Percentiles rank a stretch among this genome's conserved stretches.
Evolutionary conservation across 805 yeast species (phyloP).

Genomic region (Metschnikowia borealis): DNA sequence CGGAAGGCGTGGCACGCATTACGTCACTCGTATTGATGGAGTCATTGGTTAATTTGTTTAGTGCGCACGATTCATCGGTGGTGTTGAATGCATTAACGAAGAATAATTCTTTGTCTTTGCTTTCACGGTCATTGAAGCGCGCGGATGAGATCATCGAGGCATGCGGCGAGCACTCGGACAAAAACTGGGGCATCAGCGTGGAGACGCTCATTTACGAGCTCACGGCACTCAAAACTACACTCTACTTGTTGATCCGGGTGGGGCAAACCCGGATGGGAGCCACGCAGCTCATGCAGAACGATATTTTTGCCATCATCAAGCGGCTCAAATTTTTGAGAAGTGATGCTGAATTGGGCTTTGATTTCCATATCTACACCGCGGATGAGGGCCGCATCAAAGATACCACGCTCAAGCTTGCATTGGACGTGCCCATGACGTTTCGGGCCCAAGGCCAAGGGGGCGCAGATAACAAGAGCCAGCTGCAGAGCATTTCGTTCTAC

Average conservation of each 20-base stretch:
- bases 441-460: constrained; percentile 4
- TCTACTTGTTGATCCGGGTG: constrained; percentile 66
- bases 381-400: constrained; percentile 5
- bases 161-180: constrained; percentile 20
- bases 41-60: constrained; percentile 53
- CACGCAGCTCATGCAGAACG: constrained; percentile 66
- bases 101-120: constrained; percentile 59
- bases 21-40: constrained; percentile 76
- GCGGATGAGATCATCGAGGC: constrained; percentile 58
- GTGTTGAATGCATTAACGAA: constrained; percentile 58
- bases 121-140: constrained; percentile 64
- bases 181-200: constrained; percentile 34
- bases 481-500: constrained; percentile 46
- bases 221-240: constrained; percentile 68
- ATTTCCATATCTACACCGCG: constrained; percentile 38
- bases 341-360: constrained; percentile 80
- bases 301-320: constrained; percentile 59
- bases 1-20: constrained; percentile 72
- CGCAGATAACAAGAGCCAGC: background rate
- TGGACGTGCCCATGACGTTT: constrained; percentile 49
- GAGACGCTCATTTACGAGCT: constrained; percentile 65
- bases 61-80: constrained; percentile 44
- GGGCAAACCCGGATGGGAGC: constrained; percentile 80
- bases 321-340: constrained; percentile 53
- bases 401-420: constrained; percentile 38